Conservation (phyloP, 345 rosid genomes). For the Moricandia moricandioides region DNA sequence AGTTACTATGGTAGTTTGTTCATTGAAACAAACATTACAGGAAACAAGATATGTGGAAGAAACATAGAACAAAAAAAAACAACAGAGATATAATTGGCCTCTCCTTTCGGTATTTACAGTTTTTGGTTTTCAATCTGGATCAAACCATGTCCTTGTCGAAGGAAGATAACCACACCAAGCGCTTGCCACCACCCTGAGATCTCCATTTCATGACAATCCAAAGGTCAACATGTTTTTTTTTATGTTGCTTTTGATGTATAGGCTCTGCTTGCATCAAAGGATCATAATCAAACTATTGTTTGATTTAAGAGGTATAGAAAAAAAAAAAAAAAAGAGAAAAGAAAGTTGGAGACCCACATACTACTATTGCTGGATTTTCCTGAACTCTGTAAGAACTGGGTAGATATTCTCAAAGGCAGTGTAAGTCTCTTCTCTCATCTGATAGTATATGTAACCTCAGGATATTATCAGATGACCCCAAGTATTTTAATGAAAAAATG, state of each 20-base stretch:
- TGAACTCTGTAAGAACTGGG: slow-evolving; percentile 80
- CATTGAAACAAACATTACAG: slow-evolving; percentile 1
- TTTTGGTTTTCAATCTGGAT: slow-evolving; percentile 24
- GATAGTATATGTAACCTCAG: slow-evolving; percentile 3
- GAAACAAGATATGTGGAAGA: slow-evolving; percentile 16
- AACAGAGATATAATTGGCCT: slow-evolving; percentile 5
- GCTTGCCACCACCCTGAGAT: slow-evolving; percentile 21
- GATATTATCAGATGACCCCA: slow-evolving; percentile 3
- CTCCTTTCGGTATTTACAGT: slow-evolving; percentile 35
- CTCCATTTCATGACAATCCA: slow-evolving; percentile 31
- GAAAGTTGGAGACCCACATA: slow-evolving; percentile 1
- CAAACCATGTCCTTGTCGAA: slow-evolving; percentile 18
- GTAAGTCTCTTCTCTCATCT: slow-evolving; percentile 78
- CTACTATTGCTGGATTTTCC: slow-evolving; percentile 33
- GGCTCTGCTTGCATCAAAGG: slow-evolving; percentile 21
- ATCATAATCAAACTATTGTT: neutral
- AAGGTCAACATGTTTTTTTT: neutral
- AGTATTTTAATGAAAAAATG: neutral
- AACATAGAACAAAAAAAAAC: neutral
- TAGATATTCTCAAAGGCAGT: slow-evolving; percentile 85
- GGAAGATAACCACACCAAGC: slow-evolving; percentile 10
- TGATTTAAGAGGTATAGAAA: neutral
- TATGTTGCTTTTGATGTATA: neutral
- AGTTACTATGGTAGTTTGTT: neutral
- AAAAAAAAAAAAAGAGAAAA: neutral